phyloP scores from a whole-genome alignment of 768 basidiomycete genomes.

The Imleria badia region DNA sequence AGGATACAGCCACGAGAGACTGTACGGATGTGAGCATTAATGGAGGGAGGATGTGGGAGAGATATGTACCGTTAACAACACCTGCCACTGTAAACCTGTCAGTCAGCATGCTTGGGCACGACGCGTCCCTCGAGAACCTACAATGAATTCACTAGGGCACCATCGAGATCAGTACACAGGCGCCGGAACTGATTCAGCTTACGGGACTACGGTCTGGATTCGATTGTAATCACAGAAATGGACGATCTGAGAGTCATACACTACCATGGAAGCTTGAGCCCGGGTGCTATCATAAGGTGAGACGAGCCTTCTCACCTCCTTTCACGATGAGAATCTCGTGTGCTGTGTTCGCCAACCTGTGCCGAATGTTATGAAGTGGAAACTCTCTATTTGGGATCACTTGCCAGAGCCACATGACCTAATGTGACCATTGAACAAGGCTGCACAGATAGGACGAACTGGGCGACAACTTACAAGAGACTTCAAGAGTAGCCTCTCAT shows the following conservation, averaged over 20 bases:
- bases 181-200: not conserved
- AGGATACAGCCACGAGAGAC: constrained; percentile 5
- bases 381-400: not conserved
- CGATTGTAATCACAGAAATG: not conserved
- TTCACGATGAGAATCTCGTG: not conserved
- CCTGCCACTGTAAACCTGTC: not conserved
- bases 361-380: not conserved
- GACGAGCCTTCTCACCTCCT: not conserved
- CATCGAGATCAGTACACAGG: not conserved
- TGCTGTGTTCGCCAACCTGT: not conserved
- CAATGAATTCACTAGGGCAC: constrained; percentile 4
- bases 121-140: not conserved
- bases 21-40: not conserved
- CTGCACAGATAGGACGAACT: not conserved
- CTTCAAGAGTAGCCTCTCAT: not conserved
- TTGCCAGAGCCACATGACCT: constrained; percentile 3
- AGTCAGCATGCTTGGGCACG: not conserved
- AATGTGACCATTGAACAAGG: not conserved
- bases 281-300: not conserved
- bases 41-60: too few relatives aligned
- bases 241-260: not conserved
- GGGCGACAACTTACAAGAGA: not conserved
- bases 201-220: not conserved
- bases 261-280: not conserved
- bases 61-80: constrained; percentile 1